Percentiles rank a stretch among this genome's conserved stretches.
Evolutionary conservation across 148 eudicot species (phyloP).

Genomic region (Camellia japonica): DNA sequence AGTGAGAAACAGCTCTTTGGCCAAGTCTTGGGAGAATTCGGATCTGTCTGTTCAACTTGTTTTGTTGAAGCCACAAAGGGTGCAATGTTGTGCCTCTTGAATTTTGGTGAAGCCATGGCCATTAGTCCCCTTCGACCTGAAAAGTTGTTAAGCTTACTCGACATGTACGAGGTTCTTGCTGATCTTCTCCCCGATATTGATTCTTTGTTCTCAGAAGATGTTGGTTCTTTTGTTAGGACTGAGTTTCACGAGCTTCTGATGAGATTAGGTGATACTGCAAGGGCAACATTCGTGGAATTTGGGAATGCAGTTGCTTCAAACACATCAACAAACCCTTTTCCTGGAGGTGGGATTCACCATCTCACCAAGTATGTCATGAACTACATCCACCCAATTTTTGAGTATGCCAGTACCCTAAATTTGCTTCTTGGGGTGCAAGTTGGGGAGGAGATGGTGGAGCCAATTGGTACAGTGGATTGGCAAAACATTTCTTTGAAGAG

Average conservation of each 20-base stretch:
- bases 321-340: slow-evolving; percentile 42
- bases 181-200: slow-evolving; percentile 41
- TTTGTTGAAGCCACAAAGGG: slow-evolving; percentile 56
- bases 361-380: slow-evolving; percentile 77
- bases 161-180: slow-evolving; percentile 65
- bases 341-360: slow-evolving; percentile 63
- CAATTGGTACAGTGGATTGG: slow-evolving; percentile 1
- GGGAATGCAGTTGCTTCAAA: slow-evolving; percentile 45
- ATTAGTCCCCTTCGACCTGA: slow-evolving; percentile 63
- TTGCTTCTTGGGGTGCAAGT: slow-evolving; percentile 37
- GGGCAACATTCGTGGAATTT: slow-evolving; percentile 46
- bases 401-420: slow-evolving; percentile 52
- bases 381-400: slow-evolving; percentile 44
- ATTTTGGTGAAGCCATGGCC: slow-evolving; percentile 70
- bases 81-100: slow-evolving; percentile 56
- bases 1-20: slow-evolving; percentile 63
- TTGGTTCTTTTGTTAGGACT: slow-evolving; percentile 36
- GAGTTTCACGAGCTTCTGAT: slow-evolving; percentile 51
- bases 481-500: background rate
- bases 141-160: slow-evolving; percentile 56
- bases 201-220: slow-evolving; percentile 41
- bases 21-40: slow-evolving; percentile 45
- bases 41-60: slow-evolving; percentile 29
- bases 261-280: slow-evolving; percentile 48
- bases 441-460: background rate